Evolutionary conservation across 2,329 filamentous ascomycete species (phyloP), one percentile per base, ranked within the genome.

Genomic region (Aureobasidium sp.): DNA sequence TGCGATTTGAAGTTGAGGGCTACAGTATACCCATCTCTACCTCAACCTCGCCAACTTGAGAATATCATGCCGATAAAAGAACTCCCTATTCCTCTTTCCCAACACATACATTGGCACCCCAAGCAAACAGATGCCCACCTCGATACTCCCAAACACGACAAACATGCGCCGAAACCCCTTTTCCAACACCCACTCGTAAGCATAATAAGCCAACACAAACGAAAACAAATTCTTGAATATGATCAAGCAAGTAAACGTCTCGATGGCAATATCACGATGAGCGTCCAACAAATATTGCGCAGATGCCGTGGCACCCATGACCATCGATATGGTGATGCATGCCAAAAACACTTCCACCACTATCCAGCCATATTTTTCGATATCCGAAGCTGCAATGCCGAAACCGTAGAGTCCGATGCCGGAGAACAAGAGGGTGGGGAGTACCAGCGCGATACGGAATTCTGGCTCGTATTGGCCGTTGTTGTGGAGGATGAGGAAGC

Each of bases 141-240:
- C 58, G 1, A 60, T 60, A 35, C 47, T 60, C 11, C 58, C 58
- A 9, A 60, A 60, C 2, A 40, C 52, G 1, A 60, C 47, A 53
- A 60, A 60, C 58, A 60, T 52, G 5, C 27, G 33, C 27, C 44
- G 17, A n/a, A 60, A 52, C 5, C 58, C 58, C 1, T 39, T 27
- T 8, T 52, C 47, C 12, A 60, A n/a, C 1, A 60, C 58, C 58
- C 58, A 60, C 11, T 11, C n/a, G 29, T 60, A 60, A 2, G 58
- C 58, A 53, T 44, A 60, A 19, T 61, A 60, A 29, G 92, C 96
- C 60, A 97, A 78, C 8, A 85, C 85, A 69, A 95, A 97, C 65
- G 87, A 89, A 77, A 97, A 96, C 64, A 97, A 82, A 74, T 97
- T 96, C 76, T 97, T 97, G 80, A 96, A 96, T 61, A 96, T 86